Conservation (phyloP, 306 rosid genomes). For the Oxytropis ochrocephala region DNA sequence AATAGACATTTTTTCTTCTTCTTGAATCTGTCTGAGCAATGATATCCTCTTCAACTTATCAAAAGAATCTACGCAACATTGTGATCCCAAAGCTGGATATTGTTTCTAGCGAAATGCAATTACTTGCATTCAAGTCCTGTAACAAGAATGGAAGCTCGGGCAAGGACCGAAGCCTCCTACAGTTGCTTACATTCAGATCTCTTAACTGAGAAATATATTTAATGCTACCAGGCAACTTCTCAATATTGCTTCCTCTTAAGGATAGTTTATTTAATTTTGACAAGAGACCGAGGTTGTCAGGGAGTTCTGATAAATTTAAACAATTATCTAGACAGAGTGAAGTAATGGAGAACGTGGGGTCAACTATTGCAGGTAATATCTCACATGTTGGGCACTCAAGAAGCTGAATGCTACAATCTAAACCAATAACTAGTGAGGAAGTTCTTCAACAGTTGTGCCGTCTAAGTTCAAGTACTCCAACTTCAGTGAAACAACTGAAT, state of each 20-base stretch:
- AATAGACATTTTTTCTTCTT: background rate
- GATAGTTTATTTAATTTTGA: background rate
- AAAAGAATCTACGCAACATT: background rate
- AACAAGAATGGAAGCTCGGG: background rate
- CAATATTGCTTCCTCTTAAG: background rate
- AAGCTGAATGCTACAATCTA: background rate
- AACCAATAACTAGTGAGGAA: background rate
- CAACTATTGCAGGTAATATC: background rate
- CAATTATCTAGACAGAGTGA: background rate
- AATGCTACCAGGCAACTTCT: background rate
- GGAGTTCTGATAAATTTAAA: background rate
- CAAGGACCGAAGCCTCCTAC: background rate
- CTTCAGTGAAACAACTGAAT: background rate
- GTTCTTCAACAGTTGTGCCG: background rate
- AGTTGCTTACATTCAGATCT: fast-evolving
- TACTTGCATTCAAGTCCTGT: conserved; percentile 1
- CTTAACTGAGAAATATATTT: background rate
- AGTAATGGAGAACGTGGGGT: background rate
- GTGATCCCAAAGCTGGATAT: background rate
- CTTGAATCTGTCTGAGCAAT: background rate
- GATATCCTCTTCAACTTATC: background rate
- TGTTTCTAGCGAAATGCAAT: background rate
- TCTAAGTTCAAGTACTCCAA: background rate
- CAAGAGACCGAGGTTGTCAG: background rate
- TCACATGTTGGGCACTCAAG: background rate